Evolutionary conservation across 176 grass and related monocot species (phyloP).

Genomic region (Avena sativa): DNA sequence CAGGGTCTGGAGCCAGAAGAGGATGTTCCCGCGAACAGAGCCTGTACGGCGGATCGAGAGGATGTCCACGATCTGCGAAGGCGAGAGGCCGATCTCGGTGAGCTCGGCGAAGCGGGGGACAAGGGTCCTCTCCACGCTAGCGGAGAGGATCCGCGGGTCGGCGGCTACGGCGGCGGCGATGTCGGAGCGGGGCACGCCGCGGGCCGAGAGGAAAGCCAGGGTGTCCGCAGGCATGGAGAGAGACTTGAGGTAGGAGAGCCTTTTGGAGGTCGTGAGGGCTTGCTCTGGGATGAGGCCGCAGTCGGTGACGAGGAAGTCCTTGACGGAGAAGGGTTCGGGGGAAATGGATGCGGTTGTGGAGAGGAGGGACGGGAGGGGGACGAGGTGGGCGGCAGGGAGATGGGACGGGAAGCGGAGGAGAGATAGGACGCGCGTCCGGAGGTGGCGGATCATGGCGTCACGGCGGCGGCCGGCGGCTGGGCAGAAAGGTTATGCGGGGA

Average conservation of each 20-base stretch:
- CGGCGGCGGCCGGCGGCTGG: too few species aligned
- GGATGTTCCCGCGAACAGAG: background rate
- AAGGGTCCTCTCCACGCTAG: background rate
- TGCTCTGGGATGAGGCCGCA: background rate
- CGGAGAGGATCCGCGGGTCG: background rate
- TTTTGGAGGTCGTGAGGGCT: background rate
- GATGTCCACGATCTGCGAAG: background rate
- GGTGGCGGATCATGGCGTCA: background rate
- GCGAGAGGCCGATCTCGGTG: background rate
- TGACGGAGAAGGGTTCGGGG: background rate
- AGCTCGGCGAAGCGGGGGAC: background rate
- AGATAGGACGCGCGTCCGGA: background rate
- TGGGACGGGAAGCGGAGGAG: background rate
- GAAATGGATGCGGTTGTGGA: background rate
- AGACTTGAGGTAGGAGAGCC: background rate
- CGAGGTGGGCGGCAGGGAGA: background rate
- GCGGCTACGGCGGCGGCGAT: background rate
- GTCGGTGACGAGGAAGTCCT: background rate
- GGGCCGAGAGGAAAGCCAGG: background rate
- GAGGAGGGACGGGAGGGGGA: background rate
- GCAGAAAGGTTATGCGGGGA: too few species aligned
- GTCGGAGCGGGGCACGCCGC: background rate
- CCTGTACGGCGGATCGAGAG: background rate
- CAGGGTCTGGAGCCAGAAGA: constrained; percentile 23
- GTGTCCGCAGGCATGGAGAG: background rate